A percentile compares a stretch with the other conserved stretches of the same genome.
These are phyloP conservation scores for Daldinia concentrica DNA, from an alignment of 495 filamentous ascomycete genomes.

Conservation along the genomic window DNA sequence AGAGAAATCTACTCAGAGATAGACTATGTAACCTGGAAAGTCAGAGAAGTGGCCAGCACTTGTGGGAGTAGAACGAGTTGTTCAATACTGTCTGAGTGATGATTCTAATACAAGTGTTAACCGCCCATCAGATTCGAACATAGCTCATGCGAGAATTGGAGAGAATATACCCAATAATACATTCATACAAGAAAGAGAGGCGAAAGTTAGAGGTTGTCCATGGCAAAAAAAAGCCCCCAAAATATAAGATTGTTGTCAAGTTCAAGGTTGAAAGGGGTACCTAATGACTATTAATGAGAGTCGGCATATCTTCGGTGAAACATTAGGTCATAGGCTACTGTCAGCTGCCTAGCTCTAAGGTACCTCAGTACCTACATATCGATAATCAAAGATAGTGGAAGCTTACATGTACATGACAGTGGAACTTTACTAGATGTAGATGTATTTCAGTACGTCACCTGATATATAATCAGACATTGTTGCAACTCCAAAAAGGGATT, in stretches of 20 bases:
- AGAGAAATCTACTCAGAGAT: neutral
- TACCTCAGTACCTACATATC: neutral
- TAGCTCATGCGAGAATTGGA: neutral
- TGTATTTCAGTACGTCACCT: neutral
- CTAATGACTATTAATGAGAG: conserved; percentile 1
- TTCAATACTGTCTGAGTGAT: neutral
- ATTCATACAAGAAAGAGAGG: neutral
- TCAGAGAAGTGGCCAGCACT: conserved; percentile 18
- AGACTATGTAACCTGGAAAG: neutral
- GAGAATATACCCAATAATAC: neutral
- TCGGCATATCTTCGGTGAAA: conserved; percentile 19
- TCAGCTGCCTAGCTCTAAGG: neutral
- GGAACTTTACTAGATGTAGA: no score
- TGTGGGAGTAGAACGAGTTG: neutral
- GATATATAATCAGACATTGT: neutral
- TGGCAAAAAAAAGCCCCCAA: neutral
- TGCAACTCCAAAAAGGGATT: neutral
- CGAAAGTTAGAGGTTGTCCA: neutral
- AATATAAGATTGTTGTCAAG: neutral
- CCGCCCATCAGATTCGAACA: neutral
- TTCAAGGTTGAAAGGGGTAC: neutral
- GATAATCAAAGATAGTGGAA: neutral
- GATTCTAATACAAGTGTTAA: neutral
- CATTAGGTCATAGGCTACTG: neutral
- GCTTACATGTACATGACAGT: no score